These are phyloP conservation scores for Starmerella geochares DNA, from an alignment of 805 yeast species.

Conservation along the genomic window DNA sequence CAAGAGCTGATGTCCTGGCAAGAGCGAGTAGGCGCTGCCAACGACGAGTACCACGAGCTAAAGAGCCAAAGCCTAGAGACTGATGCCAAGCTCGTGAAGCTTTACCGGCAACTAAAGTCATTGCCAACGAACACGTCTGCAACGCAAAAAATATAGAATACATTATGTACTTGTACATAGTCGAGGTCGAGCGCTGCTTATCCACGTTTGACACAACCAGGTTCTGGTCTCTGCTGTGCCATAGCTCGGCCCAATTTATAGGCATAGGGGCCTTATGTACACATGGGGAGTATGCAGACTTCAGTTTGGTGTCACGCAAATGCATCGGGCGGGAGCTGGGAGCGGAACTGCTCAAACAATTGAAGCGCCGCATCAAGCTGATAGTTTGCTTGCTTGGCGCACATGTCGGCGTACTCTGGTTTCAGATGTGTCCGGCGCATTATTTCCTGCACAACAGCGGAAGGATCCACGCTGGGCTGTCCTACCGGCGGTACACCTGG, in stretches of 20 bases:
- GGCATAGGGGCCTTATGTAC: too few species aligned
- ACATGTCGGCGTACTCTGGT: constrained; percentile 68
- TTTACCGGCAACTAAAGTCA: constrained; percentile 1
- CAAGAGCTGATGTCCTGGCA: constrained; percentile 18
- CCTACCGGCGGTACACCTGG: constrained; percentile 19
- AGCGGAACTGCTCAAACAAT: constrained; percentile 60
- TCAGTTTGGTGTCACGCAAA: constrained; percentile 25
- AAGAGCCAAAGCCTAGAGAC: constrained; percentile 1
- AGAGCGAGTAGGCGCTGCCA: constrained; percentile 15
- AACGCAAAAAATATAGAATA: not conserved
- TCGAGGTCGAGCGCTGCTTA: not conserved
- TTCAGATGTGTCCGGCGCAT: constrained; percentile 65
- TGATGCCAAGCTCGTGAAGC: constrained; percentile 9
- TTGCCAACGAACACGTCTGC: too few species aligned
- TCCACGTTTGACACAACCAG: not conserved
- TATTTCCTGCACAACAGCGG: constrained; percentile 56
- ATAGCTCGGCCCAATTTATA: not conserved
- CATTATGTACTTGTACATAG: not conserved
- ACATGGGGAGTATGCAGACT: not conserved
- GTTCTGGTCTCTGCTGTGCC: not conserved
- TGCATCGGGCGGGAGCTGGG: constrained; percentile 51
- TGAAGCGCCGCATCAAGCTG: constrained; percentile 57
- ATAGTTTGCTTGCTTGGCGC: constrained; percentile 83
- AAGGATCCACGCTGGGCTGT: constrained; percentile 30
- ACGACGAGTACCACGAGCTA: constrained; percentile 12